Base-by-base conservation (phyloP, 2,329 filamentous ascomycete genomes). In the Orbilia oligospora region DNA sequence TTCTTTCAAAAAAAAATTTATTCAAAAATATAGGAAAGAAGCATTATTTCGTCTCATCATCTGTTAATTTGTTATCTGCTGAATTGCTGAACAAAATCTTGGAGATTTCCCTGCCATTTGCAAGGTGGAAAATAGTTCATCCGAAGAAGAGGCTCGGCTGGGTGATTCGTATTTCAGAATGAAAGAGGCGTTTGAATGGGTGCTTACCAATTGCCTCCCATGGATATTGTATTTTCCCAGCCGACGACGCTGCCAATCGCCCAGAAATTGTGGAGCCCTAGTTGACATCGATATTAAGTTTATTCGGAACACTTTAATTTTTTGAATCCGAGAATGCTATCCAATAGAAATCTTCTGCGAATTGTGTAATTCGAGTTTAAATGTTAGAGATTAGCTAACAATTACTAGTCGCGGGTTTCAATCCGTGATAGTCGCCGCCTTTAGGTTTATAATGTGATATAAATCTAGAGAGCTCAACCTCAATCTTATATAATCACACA, bases 101-200 rank as follows among this genome's bases (percentile, higher is more conserved):
- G 41, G 27, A 55, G 33, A 76, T 64, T 78, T 72, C 64, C 63
- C 30, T 72, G 41, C 27, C 51, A 72, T 72, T 71, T 69, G 75
- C 75, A 72, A 78, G 75, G 75, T 78, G 75, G 75, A 78, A 78
- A 78, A 78, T 78, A 78, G 75, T 78, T 78, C 75, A 78, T 72
- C 75, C 75, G 75, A 22, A 41, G 33, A 44, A 66, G 44, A 75
- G 24, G 61, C 64, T 75, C 71, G 71, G 63, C 16, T 51, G 33
- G 30, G 20, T 16, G 30, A 36, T 65, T 65, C 61, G 61, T 67
- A 61, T 33, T 55, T 10, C 18, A 10, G n/a, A 48, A 22, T 10
- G 10, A 53, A 51, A 41, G 44, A 71, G 49, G 49, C 61, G 46
- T 49, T 58, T 58, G 18, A 9, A 64, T 64, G 20, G 48, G 22